Conservation (phyloP, 1,284 basidiomycete species). For the Trametes hirsuta region DNA sequence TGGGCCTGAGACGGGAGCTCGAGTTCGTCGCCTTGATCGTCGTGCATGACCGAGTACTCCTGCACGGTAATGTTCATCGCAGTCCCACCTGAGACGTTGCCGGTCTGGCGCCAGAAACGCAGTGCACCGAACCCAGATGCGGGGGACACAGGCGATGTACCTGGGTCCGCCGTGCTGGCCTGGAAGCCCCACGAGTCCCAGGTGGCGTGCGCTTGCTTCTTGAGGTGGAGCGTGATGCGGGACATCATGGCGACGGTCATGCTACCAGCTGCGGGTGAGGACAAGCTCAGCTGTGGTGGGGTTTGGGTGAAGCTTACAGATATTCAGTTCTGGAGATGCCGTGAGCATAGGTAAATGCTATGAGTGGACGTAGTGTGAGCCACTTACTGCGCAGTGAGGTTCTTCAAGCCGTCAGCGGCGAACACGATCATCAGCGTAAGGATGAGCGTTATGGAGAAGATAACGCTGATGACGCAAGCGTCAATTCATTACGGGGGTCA, state of each 20-base stretch:
- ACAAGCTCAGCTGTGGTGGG: not conserved
- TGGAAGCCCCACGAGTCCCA: conserved; percentile 16
- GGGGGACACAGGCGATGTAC: not conserved
- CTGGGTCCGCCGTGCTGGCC: not conserved
- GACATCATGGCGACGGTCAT: conserved; percentile 55
- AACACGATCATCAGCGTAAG: conserved; percentile 55
- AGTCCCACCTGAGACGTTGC: not conserved
- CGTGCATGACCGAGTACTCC: conserved; percentile 22
- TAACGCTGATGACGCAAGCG: conserved; percentile 41
- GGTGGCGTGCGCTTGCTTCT: conserved; percentile 24
- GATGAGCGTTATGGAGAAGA: conserved; percentile 53
- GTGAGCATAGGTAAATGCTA: not conserved
- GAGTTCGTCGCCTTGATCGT: conserved; percentile 19
- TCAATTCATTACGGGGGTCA: not conserved
- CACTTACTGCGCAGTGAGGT: conserved; percentile 57
- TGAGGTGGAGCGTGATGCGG: conserved; percentile 52
- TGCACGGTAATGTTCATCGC: conserved; percentile 16
- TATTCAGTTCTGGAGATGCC: conserved; percentile 45
- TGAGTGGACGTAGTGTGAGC: too few species aligned
- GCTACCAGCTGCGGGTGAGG: not conserved
- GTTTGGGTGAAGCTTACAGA: conserved; percentile 41
- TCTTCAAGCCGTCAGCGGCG: conserved; percentile 48
- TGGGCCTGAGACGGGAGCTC: not conserved
- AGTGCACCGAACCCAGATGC: not conserved
- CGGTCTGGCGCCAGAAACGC: conserved; percentile 5